Evolutionary conservation across 768 basidiomycete genomes (phyloP), one percentile per base, ranked within the genome.

Genomic region (Coprinellus aureogranulatus): DNA sequence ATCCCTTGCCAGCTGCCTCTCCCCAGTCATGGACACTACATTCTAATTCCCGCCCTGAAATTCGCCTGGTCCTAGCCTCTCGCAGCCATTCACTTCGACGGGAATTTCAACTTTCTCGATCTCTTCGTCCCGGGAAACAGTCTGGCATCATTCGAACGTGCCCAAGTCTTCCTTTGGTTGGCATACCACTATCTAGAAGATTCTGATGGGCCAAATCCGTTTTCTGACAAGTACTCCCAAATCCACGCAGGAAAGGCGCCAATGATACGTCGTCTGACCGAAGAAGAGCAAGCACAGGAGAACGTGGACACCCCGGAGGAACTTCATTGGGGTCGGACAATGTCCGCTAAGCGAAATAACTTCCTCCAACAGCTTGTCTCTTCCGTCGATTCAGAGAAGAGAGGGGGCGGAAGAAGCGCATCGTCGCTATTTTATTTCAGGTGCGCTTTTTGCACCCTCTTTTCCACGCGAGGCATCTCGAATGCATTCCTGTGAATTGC

Each of bases 231-330:
- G 18, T 84, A 84, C 68, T 81, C 87, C 14, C 72, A 73, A 22
- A 62, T 64, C 34, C 71, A 87, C 63, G 78, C 80, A 0, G 83
- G 83, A 53, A 89, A 86, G 71, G 85, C 85, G 28, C 89, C 90
- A 8, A 70, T 75, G 61, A 68, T 92, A 58, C 79, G 79, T 42
- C 74, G 75, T 31, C 73, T 91, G 48, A 79, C 78, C 44, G 75
- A 77, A 34, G 75, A 77, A 27, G 86, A 92, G 64, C 71, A 79
- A 66, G 68, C 67, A 4, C 67, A 68, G 52, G 91, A 94, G 75
- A 94, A 96, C 65, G 75, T 91, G 37, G 93, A 96, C 68, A 85
- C 87, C 0, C 63, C 68, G 10, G 88, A 89, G 54, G 94, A 96
- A 72, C 73, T 90, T 39, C 82, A 86, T 50, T 93, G 88, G 84